Conservation (phyloP, 2,329 filamentous ascomycete species). For the Aspergillus intermedius region DNA sequence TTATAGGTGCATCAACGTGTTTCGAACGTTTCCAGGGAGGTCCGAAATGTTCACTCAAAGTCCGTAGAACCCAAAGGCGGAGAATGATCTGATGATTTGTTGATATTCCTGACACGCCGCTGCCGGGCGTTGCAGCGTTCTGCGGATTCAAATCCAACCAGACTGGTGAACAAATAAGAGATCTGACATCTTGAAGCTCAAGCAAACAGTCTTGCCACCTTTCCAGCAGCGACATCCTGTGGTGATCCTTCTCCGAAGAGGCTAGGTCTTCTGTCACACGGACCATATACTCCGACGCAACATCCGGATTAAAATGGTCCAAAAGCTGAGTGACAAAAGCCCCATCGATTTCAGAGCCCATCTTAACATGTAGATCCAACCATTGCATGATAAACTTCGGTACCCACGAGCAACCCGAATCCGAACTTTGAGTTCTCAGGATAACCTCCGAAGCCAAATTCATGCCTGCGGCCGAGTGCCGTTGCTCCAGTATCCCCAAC, state of each 20-base stretch:
- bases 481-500: slow-evolving; percentile 23
- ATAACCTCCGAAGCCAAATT: slow-evolving; percentile 25
- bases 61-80: slow-evolving; percentile 28
- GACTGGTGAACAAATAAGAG: background rate
- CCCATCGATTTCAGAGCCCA: slow-evolving; percentile 3
- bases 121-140: background rate
- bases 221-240: slow-evolving; percentile 16
- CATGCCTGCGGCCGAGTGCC: slow-evolving; percentile 9
- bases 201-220: slow-evolving; percentile 26
- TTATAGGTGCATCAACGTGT: slow-evolving; percentile 15
- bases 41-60: slow-evolving; percentile 18
- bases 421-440: slow-evolving; percentile 17
- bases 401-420: slow-evolving; percentile 15
- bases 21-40: slow-evolving; percentile 14
- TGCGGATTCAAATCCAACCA: background rate
- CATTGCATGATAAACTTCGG: slow-evolving; percentile 22
- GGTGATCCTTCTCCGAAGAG: slow-evolving; percentile 11
- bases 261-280: slow-evolving; percentile 27
- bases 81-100: slow-evolving; percentile 23
- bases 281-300: slow-evolving; percentile 23
- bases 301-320: slow-evolving; percentile 16
- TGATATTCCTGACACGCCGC: background rate
- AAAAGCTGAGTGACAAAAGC: slow-evolving; percentile 17
- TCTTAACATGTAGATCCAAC: slow-evolving; percentile 12
- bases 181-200: slow-evolving; percentile 11